Conservation (phyloP, 1,284 basidiomycete species). For the Malassezia furfur region DNA sequence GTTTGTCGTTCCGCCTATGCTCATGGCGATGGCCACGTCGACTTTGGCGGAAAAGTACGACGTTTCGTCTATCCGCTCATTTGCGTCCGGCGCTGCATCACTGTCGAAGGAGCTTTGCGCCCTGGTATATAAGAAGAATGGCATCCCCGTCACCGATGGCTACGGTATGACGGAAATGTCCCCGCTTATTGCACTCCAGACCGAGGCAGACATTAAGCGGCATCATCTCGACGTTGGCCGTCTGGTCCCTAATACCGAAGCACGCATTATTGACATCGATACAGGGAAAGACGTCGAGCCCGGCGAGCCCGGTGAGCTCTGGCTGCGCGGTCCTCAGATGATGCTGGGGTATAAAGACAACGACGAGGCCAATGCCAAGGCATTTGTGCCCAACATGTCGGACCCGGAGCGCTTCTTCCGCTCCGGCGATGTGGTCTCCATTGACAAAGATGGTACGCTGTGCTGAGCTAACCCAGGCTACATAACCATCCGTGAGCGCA, state of each 20-base stretch:
- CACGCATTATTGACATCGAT: constrained; percentile 28
- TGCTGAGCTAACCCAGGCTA: constrained; percentile 19
- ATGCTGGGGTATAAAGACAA: constrained; percentile 45
- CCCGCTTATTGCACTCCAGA: constrained; percentile 41
- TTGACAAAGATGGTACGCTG: constrained; percentile 23
- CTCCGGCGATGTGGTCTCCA: constrained; percentile 40
- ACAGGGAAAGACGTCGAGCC: constrained; percentile 25
- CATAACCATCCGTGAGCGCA: constrained; percentile 36
- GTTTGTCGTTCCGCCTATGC: constrained; percentile 45
- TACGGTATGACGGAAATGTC: constrained; percentile 48
- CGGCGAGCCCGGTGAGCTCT: constrained; percentile 37
- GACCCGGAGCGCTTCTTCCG: constrained; percentile 26
- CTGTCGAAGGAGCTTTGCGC: constrained; percentile 29
- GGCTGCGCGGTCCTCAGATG: constrained; percentile 42
- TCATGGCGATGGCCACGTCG: constrained; percentile 38
- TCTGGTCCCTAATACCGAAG: constrained; percentile 37
- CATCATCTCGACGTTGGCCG: constrained; percentile 29
- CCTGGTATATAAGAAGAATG: constrained; percentile 28
- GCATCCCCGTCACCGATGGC: constrained; percentile 38
- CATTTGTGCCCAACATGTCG: constrained; percentile 23
- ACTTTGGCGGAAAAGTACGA: constrained; percentile 36
- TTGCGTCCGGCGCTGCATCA: constrained; percentile 38
- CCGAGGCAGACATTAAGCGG: constrained; percentile 23
- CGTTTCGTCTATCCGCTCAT: constrained; percentile 29
- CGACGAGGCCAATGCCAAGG: constrained; percentile 32